These are phyloP conservation scores for Pleurotus eryngii DNA, from an alignment of 768 basidiomycete species.

Conservation along the genomic window DNA sequence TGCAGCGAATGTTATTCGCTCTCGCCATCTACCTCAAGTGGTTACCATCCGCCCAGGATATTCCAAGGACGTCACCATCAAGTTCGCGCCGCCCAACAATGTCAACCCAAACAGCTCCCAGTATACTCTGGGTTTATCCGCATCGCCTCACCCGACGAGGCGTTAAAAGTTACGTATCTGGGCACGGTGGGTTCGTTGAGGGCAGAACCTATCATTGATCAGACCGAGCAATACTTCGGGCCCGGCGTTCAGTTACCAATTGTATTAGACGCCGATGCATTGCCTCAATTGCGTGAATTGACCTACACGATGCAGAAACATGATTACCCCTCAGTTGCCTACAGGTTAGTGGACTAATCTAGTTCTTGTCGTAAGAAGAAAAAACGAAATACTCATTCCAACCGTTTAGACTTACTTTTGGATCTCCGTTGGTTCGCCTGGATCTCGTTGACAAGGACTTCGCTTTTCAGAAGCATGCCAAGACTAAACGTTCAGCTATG, in stretches of 20 bases:
- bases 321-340: slow-evolving; percentile 25
- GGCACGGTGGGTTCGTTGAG: slow-evolving; percentile 34
- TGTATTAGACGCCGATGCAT: slow-evolving; percentile 24
- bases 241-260: slow-evolving; percentile 27
- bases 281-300: slow-evolving; percentile 21
- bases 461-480: slow-evolving; percentile 17
- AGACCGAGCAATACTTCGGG: slow-evolving; percentile 26
- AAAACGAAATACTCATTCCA: slow-evolving; percentile 12
- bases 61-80: slow-evolving; percentile 25
- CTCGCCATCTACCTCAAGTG: slow-evolving; percentile 67
- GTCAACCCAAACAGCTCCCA: slow-evolving; percentile 33
- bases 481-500: slow-evolving; percentile 11
- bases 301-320: slow-evolving; percentile 30
- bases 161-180: slow-evolving; percentile 32
- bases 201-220: slow-evolving; percentile 33
- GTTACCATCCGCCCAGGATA: slow-evolving; percentile 31
- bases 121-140: slow-evolving; percentile 50
- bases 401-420: slow-evolving; percentile 19
- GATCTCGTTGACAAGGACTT: slow-evolving; percentile 30
- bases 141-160: slow-evolving; percentile 23
- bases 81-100: slow-evolving; percentile 37
- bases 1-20: slow-evolving; percentile 62
- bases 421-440: slow-evolving; percentile 24
- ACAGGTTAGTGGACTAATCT: slow-evolving; percentile 10
- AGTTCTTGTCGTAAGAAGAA: neutral